Base-by-base conservation (phyloP, 1,284 basidiomycete genomes). In the Gymnopus androsaceus region DNA sequence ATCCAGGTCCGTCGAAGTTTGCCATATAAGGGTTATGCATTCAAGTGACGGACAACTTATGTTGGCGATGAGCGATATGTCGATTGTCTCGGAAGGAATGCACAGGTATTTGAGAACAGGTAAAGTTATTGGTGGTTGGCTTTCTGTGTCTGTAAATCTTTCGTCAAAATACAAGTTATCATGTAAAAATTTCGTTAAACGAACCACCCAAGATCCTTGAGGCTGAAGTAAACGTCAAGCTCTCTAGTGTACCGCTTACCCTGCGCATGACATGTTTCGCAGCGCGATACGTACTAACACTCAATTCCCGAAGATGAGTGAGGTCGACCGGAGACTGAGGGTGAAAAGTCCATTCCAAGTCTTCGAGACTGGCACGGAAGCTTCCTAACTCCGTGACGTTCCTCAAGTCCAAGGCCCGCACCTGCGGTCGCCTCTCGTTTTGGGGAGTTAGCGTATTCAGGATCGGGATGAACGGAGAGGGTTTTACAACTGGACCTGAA, bases 21-120 rank as follows among this genome's bases (percentile, higher is more conserved):
- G 48, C 48, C 48, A 50, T 37, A 50, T 50, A 7, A 50, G 36
- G 15, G 48, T 50, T 12, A 50, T 23, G n/a, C 48, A 36, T 50
- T 50, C 48, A 14, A 50, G 12, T 38, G 17, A 23, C 4, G 48
- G 48, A 38, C 48, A 50, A n/a, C 25, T 23, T 7, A 50, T 50
- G 38, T 50, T 50, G 23, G 48, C 33, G 27, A 50, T 38, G 48
- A 50, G 48, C 14, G 48, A 36, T 19, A 50, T 30, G 48, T 50
- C 34, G 23, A 50, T 50, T 25, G 48, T 50, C 30, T 50, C 48
- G 11, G 48, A 50, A 37, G 48, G 48, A 7, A 50, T 38, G 48
- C 34, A 50, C n/a, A 50, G 48, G 9, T 38, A 28, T 38, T 27
- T 37, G 8, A 50, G 34, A 37, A 30, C 36, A 40, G 48, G 34